Conservation (phyloP, 768 basidiomycete species). For the Boletus subcaerulescens region DNA sequence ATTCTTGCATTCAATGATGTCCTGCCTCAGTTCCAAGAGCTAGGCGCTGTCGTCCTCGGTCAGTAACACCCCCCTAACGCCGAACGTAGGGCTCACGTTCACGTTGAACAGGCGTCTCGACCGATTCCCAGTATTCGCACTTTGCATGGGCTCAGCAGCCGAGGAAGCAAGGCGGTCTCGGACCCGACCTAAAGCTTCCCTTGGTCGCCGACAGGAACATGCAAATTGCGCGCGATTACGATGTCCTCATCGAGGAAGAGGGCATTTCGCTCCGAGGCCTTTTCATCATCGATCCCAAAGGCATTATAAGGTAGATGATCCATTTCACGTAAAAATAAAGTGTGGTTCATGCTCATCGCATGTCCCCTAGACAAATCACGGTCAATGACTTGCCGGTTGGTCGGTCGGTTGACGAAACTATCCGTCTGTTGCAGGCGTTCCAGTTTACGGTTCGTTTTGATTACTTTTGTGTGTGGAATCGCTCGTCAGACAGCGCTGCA, state of each 20-base stretch:
- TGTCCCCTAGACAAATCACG: constrained; percentile 64
- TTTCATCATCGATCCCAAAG: constrained; percentile 86
- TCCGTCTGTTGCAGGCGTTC: constrained; percentile 91
- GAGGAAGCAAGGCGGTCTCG: constrained; percentile 85
- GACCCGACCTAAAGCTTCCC: constrained; percentile 83
- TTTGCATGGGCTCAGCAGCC: constrained; percentile 82
- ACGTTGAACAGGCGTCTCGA: constrained; percentile 60
- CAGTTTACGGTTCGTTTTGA: constrained; percentile 67
- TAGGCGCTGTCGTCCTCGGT: constrained; percentile 80
- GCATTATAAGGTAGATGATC: constrained; percentile 52
- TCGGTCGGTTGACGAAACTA: constrained; percentile 91
- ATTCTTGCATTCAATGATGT: constrained; percentile 94
- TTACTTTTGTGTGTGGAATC: not conserved
- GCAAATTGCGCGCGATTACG: constrained; percentile 81
- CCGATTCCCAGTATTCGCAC: constrained; percentile 87
- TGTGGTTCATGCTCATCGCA: not conserved
- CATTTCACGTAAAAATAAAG: too few species aligned
- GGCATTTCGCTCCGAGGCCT: constrained; percentile 86
- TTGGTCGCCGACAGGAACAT: constrained; percentile 78
- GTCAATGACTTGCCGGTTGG: constrained; percentile 93
- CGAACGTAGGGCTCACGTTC: not conserved
- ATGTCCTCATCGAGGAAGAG: constrained; percentile 83
- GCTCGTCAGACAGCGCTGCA: not conserved
- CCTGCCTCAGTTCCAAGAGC: constrained; percentile 65
- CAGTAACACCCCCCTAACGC: constrained; percentile 10